phyloP scores from a whole-genome alignment of 345 rosid genomes.

The Eucalyptus cloeziana region DNA sequence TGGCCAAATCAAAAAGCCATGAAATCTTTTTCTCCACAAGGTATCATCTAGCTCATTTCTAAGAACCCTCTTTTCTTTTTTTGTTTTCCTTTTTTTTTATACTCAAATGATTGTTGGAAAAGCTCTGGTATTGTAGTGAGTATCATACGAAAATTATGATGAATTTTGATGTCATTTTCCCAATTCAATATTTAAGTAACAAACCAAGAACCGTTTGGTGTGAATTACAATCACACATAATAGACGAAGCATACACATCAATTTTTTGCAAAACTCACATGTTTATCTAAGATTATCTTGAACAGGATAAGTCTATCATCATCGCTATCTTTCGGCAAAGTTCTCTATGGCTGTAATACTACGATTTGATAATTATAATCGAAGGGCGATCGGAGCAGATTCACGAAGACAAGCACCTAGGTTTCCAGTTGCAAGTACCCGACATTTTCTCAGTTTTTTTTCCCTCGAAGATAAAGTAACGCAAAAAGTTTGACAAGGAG shows the following conservation, averaged over 20 bases:
- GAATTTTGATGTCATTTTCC: accelerated
- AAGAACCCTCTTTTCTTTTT: background rate
- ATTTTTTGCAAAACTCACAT: background rate
- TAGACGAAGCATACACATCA: background rate
- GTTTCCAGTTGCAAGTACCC: background rate
- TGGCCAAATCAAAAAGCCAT: background rate
- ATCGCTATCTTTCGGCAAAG: background rate
- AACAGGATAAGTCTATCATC: background rate
- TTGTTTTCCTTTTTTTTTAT: background rate
- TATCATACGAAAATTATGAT: accelerated
- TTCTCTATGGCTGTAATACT: background rate
- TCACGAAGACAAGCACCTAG: background rate
- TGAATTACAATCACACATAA: background rate
- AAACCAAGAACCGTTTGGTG: accelerated
- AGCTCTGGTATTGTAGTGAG: accelerated
- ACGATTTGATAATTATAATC: background rate
- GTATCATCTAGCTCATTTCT: background rate
- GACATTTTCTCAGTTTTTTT: background rate
- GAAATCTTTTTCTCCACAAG: background rate
- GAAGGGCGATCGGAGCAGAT: background rate
- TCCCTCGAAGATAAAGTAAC: background rate
- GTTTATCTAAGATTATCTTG: background rate
- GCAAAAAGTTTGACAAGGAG: background rate
- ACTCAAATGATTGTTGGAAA: background rate
- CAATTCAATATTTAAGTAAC: background rate